Evolutionary conservation across 78 protist species (phyloP).

Genomic region (Protostelium mycophagum): DNA sequence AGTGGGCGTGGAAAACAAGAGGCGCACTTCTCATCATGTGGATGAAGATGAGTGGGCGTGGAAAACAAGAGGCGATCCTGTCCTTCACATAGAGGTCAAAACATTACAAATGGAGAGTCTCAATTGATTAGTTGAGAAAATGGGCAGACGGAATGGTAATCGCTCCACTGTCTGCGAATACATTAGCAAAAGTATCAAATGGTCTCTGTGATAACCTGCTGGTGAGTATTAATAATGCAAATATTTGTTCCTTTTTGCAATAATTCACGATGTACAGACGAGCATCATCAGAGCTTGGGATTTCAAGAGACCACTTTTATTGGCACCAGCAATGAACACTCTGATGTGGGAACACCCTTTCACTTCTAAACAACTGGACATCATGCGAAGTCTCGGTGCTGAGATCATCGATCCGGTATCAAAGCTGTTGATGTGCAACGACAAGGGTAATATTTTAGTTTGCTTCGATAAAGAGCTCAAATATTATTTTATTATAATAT

Average conservation of each 20-base stretch:
- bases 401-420: slow-evolving; percentile 59
- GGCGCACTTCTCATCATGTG: slow-evolving; percentile 57
- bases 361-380: slow-evolving; percentile 60
- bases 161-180: slow-evolving; percentile 91
- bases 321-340: slow-evolving; percentile 94
- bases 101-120: background rate
- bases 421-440: slow-evolving; percentile 84
- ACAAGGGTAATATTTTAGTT: too few species aligned
- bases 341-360: slow-evolving; percentile 89
- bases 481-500: too few species aligned
- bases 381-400: slow-evolving; percentile 18
- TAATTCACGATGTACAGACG: background rate
- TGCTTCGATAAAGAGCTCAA: too few species aligned
- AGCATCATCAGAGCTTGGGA: slow-evolving; percentile 78
- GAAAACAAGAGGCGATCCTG: slow-evolving; percentile 44
- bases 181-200: slow-evolving; percentile 78
- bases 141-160: slow-evolving; percentile 86
- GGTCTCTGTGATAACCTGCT: slow-evolving; percentile 87
- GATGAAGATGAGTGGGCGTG: slow-evolving; percentile 80
- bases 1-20: slow-evolving; percentile 51
- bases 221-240: background rate
- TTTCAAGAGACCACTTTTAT: slow-evolving; percentile 34
- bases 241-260: background rate
- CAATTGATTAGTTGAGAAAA: slow-evolving; percentile 47
- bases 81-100: slow-evolving; percentile 55